Evolutionary conservation across 495 filamentous ascomycete species (phyloP), one percentile per base, ranked within the genome.

Genomic region (Talaromyces liani): DNA sequence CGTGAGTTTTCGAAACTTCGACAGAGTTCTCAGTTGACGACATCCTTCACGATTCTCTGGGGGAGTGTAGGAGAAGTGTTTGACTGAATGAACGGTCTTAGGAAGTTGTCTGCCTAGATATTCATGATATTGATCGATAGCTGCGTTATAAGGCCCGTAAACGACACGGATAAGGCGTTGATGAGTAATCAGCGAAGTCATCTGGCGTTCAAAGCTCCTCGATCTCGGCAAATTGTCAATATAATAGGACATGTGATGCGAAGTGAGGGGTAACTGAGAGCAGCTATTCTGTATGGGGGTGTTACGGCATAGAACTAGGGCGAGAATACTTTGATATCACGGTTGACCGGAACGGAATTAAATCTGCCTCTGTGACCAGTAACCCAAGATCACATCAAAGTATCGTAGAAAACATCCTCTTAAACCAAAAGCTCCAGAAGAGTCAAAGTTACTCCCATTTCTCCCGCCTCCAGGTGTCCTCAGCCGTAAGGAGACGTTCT

Each of bases 1-100:
- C 61, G 14, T 59, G 14, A 49, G 68, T 92, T 54, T 54, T 62
- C 8, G 20, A 12, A 7, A 62, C 10, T 12, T 51, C 18, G 60
- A 62, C 60, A 14, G 53, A 55, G 51, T 55, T 56, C 10, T 56
- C 22, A 8, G 4, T 24, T 27, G 53, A 56, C 4, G 53, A 56
- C 53, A 56, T 56, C 14, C 2, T 41, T 5, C 3, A 41, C 16
- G 2, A 10, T 36, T 36, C 10, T 12, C 4, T 16, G 16, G 4
- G 14, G n/a, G 14, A 41, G 36, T 41, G 14, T 3, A 41, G 14
- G n/a, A 41, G 4, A 16, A 27, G 27, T 27, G 27, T 24, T 12
- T 39, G 10, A 36, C 16, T 6, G 36, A 41, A 16, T 5, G 4
- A 2, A 3, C 12, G 4, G 36, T 41, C 14, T 41, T 4, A 4